Evolutionary conservation across 306 rosid species (phyloP).

Genomic region (Cyclanthera cordifolia): DNA sequence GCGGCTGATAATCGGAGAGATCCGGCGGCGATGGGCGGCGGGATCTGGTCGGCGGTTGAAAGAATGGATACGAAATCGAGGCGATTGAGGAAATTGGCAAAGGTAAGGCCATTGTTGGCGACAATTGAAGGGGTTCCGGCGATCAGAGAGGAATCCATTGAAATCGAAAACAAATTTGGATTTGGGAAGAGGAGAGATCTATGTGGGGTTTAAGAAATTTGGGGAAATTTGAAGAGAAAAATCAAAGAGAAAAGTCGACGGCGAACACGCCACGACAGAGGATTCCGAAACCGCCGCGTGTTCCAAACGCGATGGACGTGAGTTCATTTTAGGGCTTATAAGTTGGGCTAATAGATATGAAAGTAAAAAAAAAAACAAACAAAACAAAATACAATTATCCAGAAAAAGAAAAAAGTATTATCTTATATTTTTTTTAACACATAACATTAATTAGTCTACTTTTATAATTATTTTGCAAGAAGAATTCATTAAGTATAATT

Average conservation of each 20-base stretch:
- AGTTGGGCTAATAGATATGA: background rate
- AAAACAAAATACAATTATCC: no score
- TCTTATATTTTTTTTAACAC: no score
- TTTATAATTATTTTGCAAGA: no score
- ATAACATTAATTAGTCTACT: no score
- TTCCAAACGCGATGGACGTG: background rate
- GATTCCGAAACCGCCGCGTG: conserved; percentile 2
- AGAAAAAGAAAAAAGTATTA: no score
- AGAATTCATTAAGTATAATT: no score
- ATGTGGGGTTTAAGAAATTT: no score
- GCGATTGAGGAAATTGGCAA: conserved; percentile 38
- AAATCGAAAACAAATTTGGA: background rate
- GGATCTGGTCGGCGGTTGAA: conserved; percentile 19
- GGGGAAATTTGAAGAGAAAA: background rate
- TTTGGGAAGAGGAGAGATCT: background rate
- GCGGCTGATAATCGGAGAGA: conserved; percentile 44
- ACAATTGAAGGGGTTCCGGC: conserved; percentile 38
- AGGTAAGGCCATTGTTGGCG: conserved; percentile 34
- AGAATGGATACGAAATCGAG: conserved; percentile 20
- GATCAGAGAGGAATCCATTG: conserved; percentile 37
- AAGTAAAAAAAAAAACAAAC: background rate
- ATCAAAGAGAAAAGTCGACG: background rate
- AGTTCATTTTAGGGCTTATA: background rate
- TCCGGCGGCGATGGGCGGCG: conserved; percentile 18
- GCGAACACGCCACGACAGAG: conserved; percentile 7